Evolutionary conservation across 1,139 yeast species (phyloP).

Genomic region (Saccharomyces uvarum): DNA sequence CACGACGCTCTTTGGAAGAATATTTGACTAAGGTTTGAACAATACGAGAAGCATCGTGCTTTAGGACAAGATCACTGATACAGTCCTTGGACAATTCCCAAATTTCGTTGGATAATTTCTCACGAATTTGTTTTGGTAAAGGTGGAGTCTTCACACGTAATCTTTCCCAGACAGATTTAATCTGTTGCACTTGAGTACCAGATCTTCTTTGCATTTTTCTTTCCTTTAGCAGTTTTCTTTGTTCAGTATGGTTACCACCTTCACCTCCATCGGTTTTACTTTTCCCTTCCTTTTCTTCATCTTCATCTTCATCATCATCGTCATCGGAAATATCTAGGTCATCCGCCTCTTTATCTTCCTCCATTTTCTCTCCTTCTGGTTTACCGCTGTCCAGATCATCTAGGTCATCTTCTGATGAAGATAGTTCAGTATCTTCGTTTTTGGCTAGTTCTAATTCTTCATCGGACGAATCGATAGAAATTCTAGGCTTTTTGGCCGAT

Average conservation of each 20-base stretch:
- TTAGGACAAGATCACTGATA: constrained; percentile 76
- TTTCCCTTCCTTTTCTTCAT: constrained; percentile 16
- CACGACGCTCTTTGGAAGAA: constrained; percentile 73
- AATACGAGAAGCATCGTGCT: constrained; percentile 94
- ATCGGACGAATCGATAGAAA: constrained; percentile 28
- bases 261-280: constrained; percentile 31
- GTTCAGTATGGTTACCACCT: constrained; percentile 74
- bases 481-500: constrained; percentile 25
- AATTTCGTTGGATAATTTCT: constrained; percentile 71
- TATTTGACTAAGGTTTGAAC: constrained; percentile 90
- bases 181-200: constrained; percentile 76
- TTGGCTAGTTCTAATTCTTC: constrained; percentile 26
- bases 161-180: constrained; percentile 86
- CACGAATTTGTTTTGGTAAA: constrained; percentile 68
- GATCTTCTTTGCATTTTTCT: constrained; percentile 82
- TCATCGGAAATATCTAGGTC: constrained; percentile 28
- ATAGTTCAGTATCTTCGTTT: constrained; percentile 29
- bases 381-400: constrained; percentile 18
- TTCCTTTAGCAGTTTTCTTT: constrained; percentile 67
- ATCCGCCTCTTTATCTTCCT: constrained; percentile 21
- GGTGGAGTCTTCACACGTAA: constrained; percentile 81
- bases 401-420: constrained; percentile 27
- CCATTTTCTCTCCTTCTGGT: constrained; percentile 19
- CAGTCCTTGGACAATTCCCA: constrained; percentile 77
- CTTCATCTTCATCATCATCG: constrained; percentile 23